Base-by-base conservation (phyloP, 805 yeast species). In the Yarrowia porcina region DNA sequence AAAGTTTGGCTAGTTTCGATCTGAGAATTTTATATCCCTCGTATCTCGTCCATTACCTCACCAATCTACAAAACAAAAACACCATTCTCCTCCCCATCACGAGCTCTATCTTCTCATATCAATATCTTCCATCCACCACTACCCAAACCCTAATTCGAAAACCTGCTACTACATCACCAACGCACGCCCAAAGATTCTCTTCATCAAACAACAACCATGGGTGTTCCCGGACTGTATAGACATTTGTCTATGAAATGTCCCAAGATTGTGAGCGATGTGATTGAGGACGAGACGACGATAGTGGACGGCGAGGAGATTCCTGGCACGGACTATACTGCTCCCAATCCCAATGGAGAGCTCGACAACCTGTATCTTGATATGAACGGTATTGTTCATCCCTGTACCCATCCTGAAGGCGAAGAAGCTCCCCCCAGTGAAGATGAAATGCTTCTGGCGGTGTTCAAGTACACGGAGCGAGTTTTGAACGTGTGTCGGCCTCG, bases 361-460 rank as follows among this genome's bases (percentile, higher is more conserved):
- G 98, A 94, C 73, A 94, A 94, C 72, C 75, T 94, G 57, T 94
- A 94, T 72, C 79, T 94, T 66, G 99, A 94, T 76, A 94, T 94
- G 99, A 94, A 94, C 73, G 99, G 98, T 78, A 94, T 94, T 71
- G 99, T 94, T 4, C 99, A 94, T 78, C 99, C 99, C 1, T 94
- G 98, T 79, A 88, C 97, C 2, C 99, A 94, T 74, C 99, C 99
- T 0, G 99, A 93, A 71, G 89, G 93, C 68, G 87, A 87, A 68
- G 97, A 97, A 0, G 87, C 99, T 0, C 99, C 99, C 12, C 96
- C 86, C 68, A 91, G 93, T 0, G 99, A 94, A 71, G 97, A 91
- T 65, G 97, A 94, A 71, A 94, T 94, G 99, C 85, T 94, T 79
- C 75, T 92, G 64, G 98, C 93, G 49, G 87, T 94, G 27, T 94